Conservation (phyloP, 805 yeast species). For the Candida coquimbonensis region DNA sequence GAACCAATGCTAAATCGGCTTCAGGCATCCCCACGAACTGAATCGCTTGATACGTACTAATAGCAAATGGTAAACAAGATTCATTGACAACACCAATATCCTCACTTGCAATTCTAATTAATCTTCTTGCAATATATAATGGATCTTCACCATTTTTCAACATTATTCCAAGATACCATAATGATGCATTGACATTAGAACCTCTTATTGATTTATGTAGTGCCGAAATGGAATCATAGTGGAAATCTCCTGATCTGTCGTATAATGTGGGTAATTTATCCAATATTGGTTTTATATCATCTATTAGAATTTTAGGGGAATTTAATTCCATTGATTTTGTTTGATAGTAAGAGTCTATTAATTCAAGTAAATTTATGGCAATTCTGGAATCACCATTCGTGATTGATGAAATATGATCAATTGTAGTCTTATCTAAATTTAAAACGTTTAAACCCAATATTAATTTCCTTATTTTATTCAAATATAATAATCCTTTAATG, state of each 20-base stretch:
- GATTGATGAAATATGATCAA: constrained; percentile 62
- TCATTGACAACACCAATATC: constrained; percentile 88
- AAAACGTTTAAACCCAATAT: constrained; percentile 43
- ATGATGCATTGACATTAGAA: constrained; percentile 79
- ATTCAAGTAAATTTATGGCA: constrained; percentile 74
- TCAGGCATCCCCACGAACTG: constrained; percentile 94
- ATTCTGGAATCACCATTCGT: constrained; percentile 87
- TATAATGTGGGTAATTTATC: constrained; percentile 55
- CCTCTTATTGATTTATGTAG: constrained; percentile 93
- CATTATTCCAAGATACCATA: constrained; percentile 85
- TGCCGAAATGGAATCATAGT: constrained; percentile 93
- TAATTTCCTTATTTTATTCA: constrained; percentile 55
- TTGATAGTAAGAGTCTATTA: constrained; percentile 46
- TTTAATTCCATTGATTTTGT: constrained; percentile 11
- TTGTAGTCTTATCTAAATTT: constrained; percentile 46
- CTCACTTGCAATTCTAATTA: constrained; percentile 93
- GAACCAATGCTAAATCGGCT: constrained; percentile 82
- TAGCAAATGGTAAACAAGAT: constrained; percentile 76
- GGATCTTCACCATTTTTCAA: constrained; percentile 93
- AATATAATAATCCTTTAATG: constrained; percentile 46
- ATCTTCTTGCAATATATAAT: constrained; percentile 76
- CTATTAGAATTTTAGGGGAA: constrained; percentile 6
- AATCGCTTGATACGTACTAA: constrained; percentile 78
- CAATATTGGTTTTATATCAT: constrained; percentile 33
- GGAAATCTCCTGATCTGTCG: constrained; percentile 85